A percentile compares a stretch with the other conserved stretches of the same genome.
Conservation (phyloP, 306 rosid species). For the Gillenia trifoliata region DNA sequence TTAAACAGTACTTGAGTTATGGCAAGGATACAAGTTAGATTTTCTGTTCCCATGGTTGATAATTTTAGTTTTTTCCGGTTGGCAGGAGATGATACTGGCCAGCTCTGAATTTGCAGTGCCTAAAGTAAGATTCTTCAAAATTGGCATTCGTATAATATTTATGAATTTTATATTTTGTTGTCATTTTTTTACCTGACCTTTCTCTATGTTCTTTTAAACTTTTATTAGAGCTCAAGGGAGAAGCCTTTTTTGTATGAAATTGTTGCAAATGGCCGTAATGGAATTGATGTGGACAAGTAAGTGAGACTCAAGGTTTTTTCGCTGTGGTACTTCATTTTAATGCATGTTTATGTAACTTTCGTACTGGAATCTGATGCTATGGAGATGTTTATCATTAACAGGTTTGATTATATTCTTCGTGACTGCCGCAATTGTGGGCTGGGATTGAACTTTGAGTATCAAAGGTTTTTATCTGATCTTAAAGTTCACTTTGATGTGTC, state of each 20-base stretch:
- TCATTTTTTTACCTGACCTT: background rate
- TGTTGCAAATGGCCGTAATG: conserved; percentile 97
- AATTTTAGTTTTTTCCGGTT: background rate
- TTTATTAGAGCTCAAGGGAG: conserved; percentile 55
- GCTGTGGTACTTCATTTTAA: background rate
- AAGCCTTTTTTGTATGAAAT: conserved; percentile 85
- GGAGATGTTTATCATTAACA: conserved; percentile 32
- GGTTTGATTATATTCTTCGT: conserved; percentile 91
- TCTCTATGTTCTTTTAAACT: background rate
- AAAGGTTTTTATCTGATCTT: conserved; percentile 42
- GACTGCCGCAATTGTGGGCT: conserved; percentile 92
- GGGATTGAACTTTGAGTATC: conserved; percentile 83
- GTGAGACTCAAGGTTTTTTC: conserved; percentile 12
- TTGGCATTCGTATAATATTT: background rate
- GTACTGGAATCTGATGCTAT: conserved; percentile 14
- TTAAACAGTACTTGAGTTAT: background rate
- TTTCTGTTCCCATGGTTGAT: conserved; percentile 15
- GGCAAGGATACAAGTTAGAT: background rate
- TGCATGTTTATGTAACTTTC: conserved; percentile 7
- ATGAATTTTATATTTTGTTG: background rate
- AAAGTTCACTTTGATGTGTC: background rate
- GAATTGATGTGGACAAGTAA: conserved; percentile 98
- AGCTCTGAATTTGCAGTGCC: conserved; percentile 67
- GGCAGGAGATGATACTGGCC: conserved; percentile 90
- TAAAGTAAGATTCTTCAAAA: conserved; percentile 36